These are phyloP conservation scores for Globisporangium orthogonon DNA, from an alignment of 352 stramenopile genomes.

Conservation along the genomic window DNA sequence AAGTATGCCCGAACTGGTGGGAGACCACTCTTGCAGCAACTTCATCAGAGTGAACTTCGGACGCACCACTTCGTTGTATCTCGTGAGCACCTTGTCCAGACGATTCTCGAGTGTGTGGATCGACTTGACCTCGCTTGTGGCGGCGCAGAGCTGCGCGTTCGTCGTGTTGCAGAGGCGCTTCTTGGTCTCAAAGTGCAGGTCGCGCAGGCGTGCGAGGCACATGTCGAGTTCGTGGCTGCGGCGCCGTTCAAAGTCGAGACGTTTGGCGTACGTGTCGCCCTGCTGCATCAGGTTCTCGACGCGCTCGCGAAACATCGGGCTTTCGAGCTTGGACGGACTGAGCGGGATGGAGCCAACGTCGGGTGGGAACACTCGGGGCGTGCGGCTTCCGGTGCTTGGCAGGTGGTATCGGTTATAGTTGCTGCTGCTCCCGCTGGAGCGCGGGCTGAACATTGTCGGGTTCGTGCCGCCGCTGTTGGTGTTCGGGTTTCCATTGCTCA, in stretches of 20 bases:
- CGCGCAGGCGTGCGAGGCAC: conserved; percentile 21
- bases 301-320: conserved; percentile 62
- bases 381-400: conserved; percentile 22
- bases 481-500: conserved; percentile 12
- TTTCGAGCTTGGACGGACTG: conserved; percentile 65
- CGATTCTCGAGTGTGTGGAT: conserved; percentile 77
- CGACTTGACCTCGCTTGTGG: conserved; percentile 49
- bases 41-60: not conserved
- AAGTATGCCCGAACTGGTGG: too few species aligned
- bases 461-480: not conserved
- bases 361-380: conserved; percentile 47
- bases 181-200: conserved; percentile 44
- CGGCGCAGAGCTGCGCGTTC: conserved; percentile 37
- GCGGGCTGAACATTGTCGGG: conserved; percentile 15
- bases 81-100: conserved; percentile 78
- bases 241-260: conserved; percentile 49
- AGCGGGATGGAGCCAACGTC: conserved; percentile 48
- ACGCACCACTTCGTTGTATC: conserved; percentile 71
- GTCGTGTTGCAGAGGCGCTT: conserved; percentile 44
- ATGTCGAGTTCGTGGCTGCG: conserved; percentile 46
- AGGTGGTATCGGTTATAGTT: conserved; percentile 34
- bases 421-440: conserved; percentile 2
- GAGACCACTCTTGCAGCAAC: not conserved
- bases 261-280: conserved; percentile 67
- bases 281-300: conserved; percentile 65